Conservation (phyloP, 2,329 filamentous ascomycete species). For the Mollisia scopiformis region DNA sequence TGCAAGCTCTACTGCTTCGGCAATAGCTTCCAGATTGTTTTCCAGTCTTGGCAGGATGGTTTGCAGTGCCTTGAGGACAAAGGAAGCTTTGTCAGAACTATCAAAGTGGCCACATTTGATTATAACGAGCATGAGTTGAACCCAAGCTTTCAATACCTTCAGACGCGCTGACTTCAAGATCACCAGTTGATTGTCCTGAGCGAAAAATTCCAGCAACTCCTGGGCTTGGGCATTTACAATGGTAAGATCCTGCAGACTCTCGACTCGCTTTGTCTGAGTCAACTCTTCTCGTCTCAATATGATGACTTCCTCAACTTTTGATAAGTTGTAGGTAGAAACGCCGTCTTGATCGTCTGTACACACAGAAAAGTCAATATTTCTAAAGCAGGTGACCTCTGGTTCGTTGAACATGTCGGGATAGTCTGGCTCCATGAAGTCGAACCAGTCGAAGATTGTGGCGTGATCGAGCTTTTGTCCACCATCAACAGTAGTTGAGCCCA, state of each 20-base stretch:
- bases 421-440: constrained; percentile 81
- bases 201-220: constrained; percentile 62
- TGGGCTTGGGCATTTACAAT: constrained; percentile 61
- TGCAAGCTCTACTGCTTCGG: constrained; percentile 75
- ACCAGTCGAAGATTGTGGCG: constrained; percentile 85
- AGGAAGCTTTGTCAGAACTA: constrained; percentile 69
- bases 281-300: constrained; percentile 68
- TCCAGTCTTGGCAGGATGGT: constrained; percentile 88
- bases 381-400: constrained; percentile 62
- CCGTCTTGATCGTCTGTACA: constrained; percentile 66
- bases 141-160: constrained; percentile 79
- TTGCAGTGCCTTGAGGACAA: constrained; percentile 85
- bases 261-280: constrained; percentile 50
- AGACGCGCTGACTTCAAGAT: constrained; percentile 57
- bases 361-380: constrained; percentile 66
- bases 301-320: constrained; percentile 74
- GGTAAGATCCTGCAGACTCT: constrained; percentile 51
- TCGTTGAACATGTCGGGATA: constrained; percentile 48
- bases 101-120: constrained; percentile 82
- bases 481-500: constrained; percentile 72
- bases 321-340: constrained; percentile 67
- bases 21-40: constrained; percentile 66
- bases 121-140: constrained; percentile 81
- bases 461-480: constrained; percentile 68
- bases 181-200: constrained; percentile 64